Base-by-base conservation (phyloP, 2,329 filamentous ascomycete species). In the Alternaria triticina region DNA sequence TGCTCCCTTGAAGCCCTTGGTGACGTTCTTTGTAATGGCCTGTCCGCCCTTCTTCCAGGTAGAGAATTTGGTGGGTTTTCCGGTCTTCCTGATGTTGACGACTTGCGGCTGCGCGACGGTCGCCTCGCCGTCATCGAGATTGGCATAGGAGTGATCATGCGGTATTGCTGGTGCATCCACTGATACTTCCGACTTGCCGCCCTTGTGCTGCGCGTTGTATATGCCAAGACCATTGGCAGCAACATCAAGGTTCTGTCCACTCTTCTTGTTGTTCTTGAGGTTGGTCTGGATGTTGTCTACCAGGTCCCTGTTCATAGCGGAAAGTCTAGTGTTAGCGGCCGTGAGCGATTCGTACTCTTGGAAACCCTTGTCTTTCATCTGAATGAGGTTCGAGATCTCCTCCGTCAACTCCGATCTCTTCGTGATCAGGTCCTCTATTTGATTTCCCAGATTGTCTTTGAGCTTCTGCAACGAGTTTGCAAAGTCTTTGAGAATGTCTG, bases 31-130 rank as follows among this genome's bases (percentile, higher is more conserved):
- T 27, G 94, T 94, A 72, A 98, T 90, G 59, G 92, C 94, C 81
- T 97, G 95, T 43, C 93, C 93, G 43, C 94, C 94, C 84, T 96
- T 97, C 86, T 97, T 97, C 94, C 96, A 98, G 82, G 97, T 97
- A 82, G 97, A 97, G 82, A 97, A 97, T 80, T 97, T 98, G 83
- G 94, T 97, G 57, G 91, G 89, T 77, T 97, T 94, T 28, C 92
- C 94, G 82, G 75, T 74, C 67, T 97, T 98, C 73, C 94, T 90
- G 66, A 98, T 96, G 73, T 96, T 96, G 64, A 98, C 92, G 33
- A 98, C 92, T 64, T 97, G 96, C n/a, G 96, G 94, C 3, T 93
- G 91, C 27, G 89, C 79, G 52, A 90, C 81, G 0, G 86, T 86
- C 13, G 86, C 82, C 68, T 90, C 88, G 9, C 82, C 85, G 44